phyloP scores from a whole-genome alignment of 2,329 filamentous ascomycete species.

The Thyridium curvatum region DNA sequence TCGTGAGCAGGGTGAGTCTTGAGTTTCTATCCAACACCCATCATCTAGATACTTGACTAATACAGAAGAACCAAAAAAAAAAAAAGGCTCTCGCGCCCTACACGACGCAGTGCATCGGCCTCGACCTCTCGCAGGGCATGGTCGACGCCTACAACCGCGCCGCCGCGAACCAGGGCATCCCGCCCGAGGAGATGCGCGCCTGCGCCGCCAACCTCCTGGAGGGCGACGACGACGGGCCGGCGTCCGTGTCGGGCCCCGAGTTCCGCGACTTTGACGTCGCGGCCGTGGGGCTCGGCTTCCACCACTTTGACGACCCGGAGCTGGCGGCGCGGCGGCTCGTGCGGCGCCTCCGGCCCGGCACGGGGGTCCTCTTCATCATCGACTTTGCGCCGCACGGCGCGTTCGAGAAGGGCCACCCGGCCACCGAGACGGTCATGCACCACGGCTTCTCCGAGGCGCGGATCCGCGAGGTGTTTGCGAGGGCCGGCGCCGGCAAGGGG shows the following conservation, averaged over 20 bases:
- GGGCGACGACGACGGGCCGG: constrained; percentile 37
- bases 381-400: constrained; percentile 56
- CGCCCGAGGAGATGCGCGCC: constrained; percentile 46
- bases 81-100: constrained; percentile 52
- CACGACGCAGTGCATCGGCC: constrained; percentile 56
- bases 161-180: constrained; percentile 48
- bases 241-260: constrained; percentile 49
- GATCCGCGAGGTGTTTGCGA: constrained; percentile 54
- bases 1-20: constrained; percentile 52
- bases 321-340: constrained; percentile 53
- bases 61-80: neutral
- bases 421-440: constrained; percentile 50
- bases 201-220: constrained; percentile 51
- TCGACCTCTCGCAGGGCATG: constrained; percentile 70
- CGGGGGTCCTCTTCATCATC: constrained; percentile 58
- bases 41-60: neutral
- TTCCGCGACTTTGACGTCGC: constrained; percentile 67
- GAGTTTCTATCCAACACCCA: no score
- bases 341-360: constrained; percentile 53
- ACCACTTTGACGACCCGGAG: constrained; percentile 58
- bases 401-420: constrained; percentile 5
- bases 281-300: constrained; percentile 37
- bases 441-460: constrained; percentile 58
- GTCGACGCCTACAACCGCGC: constrained; percentile 58
- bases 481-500: constrained; percentile 51